Evolutionary conservation across 1,139 yeast genomes (phyloP).

Genomic region (Candida gigantensis): DNA sequence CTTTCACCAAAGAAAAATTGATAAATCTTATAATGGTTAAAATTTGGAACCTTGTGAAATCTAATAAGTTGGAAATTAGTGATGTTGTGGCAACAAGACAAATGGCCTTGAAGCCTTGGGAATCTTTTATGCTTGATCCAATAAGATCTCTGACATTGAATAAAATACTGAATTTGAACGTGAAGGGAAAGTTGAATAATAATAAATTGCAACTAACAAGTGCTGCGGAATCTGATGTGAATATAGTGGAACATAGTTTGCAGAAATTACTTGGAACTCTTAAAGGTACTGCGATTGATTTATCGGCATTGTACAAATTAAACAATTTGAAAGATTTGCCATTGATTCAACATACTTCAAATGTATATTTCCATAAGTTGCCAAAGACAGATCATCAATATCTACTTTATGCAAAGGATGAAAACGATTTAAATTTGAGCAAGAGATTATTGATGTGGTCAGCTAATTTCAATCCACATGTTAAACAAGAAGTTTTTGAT

Average conservation of each 20-base stretch:
- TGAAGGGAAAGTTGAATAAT: constrained; percentile 1
- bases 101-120: constrained; percentile 23
- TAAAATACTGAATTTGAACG: constrained; percentile 5
- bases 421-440: constrained; percentile 30
- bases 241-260: constrained; percentile 6
- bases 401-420: constrained; percentile 6
- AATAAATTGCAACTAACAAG: constrained; percentile 7
- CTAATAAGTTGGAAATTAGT: constrained; percentile 31
- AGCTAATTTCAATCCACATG: constrained; percentile 36
- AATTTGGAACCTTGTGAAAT: constrained; percentile 40
- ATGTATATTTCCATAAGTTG: constrained; percentile 33
- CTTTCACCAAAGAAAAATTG: constrained; percentile 16
- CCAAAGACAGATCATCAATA: constrained; percentile 17
- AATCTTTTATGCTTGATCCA: constrained; percentile 42
- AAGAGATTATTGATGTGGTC: constrained; percentile 43
- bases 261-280: constrained; percentile 4
- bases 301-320: constrained; percentile 27
- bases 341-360: constrained; percentile 32
- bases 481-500: constrained; percentile 19
- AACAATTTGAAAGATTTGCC: constrained; percentile 26
- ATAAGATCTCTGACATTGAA: constrained; percentile 5
- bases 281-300: constrained; percentile 33
- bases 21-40: constrained; percentile 29
- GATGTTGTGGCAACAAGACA: constrained; percentile 35
- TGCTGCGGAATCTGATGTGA: constrained; percentile 7